phyloP scores from a whole-genome alignment of 164 flowering plant species.

The Euptelea pleiosperma region DNA sequence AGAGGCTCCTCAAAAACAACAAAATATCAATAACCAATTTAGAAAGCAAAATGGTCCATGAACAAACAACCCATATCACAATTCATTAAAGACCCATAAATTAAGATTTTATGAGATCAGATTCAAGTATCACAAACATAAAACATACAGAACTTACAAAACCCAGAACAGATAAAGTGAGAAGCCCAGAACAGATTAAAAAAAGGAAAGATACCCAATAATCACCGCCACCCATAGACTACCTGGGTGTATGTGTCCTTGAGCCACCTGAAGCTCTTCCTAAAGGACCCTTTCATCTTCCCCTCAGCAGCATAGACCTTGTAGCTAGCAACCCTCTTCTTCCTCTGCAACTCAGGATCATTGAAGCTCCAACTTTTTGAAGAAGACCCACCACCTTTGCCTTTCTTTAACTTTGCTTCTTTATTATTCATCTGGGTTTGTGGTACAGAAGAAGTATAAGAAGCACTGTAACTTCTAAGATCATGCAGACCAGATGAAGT shows the following conservation, averaged over 20 bases:
- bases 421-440: too few species aligned
- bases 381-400: slow-evolving; percentile 29
- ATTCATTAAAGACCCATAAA: not conserved
- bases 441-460: slow-evolving; percentile 21
- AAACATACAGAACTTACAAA: not conserved
- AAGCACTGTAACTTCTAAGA: slow-evolving; percentile 32
- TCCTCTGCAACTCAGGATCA: slow-evolving; percentile 61
- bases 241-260: slow-evolving; percentile 39
- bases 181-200: not conserved
- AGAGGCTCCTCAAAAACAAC: not conserved
- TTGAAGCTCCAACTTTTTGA: slow-evolving; percentile 30
- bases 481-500: slow-evolving; percentile 21
- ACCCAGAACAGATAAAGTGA: not conserved
- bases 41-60: not conserved
- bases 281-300: slow-evolving; percentile 42
- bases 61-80: not conserved
- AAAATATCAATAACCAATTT: not conserved
- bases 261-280: slow-evolving; percentile 50
- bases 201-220: not conserved
- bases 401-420: slow-evolving; percentile 36
- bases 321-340: slow-evolving; percentile 53
- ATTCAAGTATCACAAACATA: not conserved
- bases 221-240: slow-evolving; percentile 49
- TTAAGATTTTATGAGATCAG: not conserved
- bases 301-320: slow-evolving; percentile 49